A percentile compares a stretch with the other conserved stretches of the same genome.
These are phyloP conservation scores for Kazachstania psychrophila DNA, from an alignment of 805 yeast species.

Conservation along the genomic window DNA sequence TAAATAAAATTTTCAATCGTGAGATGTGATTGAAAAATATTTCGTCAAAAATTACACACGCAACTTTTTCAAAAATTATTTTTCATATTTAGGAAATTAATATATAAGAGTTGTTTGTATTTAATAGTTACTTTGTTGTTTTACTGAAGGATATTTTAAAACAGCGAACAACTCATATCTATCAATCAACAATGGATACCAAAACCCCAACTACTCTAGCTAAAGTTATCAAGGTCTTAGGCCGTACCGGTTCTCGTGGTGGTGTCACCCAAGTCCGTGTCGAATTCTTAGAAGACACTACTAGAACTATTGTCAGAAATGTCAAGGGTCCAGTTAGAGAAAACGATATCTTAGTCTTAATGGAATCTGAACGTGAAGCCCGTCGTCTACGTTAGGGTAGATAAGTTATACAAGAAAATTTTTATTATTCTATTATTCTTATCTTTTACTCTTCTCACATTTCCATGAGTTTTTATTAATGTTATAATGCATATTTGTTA, in stretches of 20 bases:
- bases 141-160: too few relatives aligned
- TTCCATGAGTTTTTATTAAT: not conserved
- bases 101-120: not conserved
- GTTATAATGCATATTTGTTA: too few relatives aligned
- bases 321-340: constrained; percentile 97
- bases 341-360: constrained; percentile 95
- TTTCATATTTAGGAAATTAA: too few relatives aligned
- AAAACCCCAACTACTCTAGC: constrained; percentile 97
- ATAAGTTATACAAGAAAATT: not conserved
- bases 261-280: constrained; percentile 99
- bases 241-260: constrained; percentile 99
- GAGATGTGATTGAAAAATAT: too few relatives aligned
- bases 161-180: too few relatives aligned
- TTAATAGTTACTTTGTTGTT: too few relatives aligned
- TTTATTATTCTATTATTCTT: not conserved
- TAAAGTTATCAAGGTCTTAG: constrained; percentile 98
- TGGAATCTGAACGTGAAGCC: constrained; percentile 99
- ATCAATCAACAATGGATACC: constrained; percentile 29
- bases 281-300: constrained; percentile 89
- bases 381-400: constrained; percentile 71
- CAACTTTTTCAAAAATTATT: too few relatives aligned
- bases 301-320: constrained; percentile 95
- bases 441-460: too few relatives aligned
- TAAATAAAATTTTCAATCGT: not conserved
- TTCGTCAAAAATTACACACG: constrained; percentile 1